These are phyloP conservation scores for Corchorus capsularis DNA, from an alignment of 345 rosid species.

Conservation along the genomic window DNA sequence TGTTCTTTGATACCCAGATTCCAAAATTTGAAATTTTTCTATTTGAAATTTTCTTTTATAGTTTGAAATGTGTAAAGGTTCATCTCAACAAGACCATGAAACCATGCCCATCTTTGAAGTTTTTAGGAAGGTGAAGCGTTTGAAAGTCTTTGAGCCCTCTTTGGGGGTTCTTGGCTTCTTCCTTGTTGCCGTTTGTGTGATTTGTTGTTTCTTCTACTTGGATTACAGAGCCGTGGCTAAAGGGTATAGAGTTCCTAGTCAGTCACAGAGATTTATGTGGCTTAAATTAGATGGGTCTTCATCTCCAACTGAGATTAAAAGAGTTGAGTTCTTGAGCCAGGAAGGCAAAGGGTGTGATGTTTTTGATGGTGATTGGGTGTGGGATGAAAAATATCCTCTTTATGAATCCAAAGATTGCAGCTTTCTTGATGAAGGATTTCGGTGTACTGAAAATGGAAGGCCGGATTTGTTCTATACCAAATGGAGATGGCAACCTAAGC, in stretches of 20 bases:
- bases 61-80: conserved; percentile 46
- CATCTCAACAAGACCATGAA: conserved; percentile 46
- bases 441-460: conserved; percentile 88
- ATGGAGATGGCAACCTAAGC: conserved; percentile 97
- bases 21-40: conserved; percentile 8
- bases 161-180: conserved; percentile 68
- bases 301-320: conserved; percentile 24
- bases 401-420: conserved; percentile 81
- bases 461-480: conserved; percentile 80
- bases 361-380: conserved; percentile 92
- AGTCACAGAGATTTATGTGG: conserved; percentile 64
- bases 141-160: conserved; percentile 68
- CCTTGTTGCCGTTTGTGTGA: conserved; percentile 52
- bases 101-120: conserved; percentile 39
- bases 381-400: conserved; percentile 88
- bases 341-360: conserved; percentile 65
- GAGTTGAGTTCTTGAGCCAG: conserved; percentile 61
- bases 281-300: conserved; percentile 41
- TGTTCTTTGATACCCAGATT: conserved; percentile 25
- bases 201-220: conserved; percentile 69
- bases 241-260: conserved; percentile 51
- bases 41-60: conserved; percentile 13
- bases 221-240: conserved; percentile 53
- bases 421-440: conserved; percentile 82
- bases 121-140: conserved; percentile 62